Evolutionary conservation across 2,329 filamentous ascomycete species (phyloP).

Genomic region (Monosporascus sp.): DNA sequence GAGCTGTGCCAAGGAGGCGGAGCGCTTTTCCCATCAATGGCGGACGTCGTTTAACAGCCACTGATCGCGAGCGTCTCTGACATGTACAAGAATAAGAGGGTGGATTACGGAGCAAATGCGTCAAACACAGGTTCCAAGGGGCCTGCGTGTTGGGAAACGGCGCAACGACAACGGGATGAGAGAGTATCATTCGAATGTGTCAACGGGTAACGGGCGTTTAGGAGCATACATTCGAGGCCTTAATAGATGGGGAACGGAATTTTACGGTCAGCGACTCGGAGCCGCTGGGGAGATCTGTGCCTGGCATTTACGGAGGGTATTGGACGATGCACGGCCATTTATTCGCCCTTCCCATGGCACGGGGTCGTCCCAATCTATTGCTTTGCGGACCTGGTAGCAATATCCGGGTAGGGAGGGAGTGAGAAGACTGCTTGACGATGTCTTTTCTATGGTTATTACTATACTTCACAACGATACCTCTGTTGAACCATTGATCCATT

Average conservation of each 20-base stretch:
- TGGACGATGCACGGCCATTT: too few relatives aligned
- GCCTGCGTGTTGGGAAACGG: neutral
- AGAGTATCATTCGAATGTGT: neutral
- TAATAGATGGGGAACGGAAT: neutral
- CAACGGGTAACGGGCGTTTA: neutral
- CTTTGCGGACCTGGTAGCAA: too few relatives aligned
- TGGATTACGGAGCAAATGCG: neutral
- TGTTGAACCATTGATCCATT: neutral
- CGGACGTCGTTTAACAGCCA: conserved; percentile 31
- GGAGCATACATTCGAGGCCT: neutral
- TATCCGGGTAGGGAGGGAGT: neutral
- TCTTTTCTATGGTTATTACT: neutral
- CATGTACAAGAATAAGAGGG: neutral
- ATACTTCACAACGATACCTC: neutral
- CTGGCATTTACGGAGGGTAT: too few relatives aligned
- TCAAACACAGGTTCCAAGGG: neutral
- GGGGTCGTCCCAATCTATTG: too few relatives aligned
- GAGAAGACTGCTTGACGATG: neutral
- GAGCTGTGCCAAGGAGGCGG: conserved; percentile 69
- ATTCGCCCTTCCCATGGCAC: too few relatives aligned
- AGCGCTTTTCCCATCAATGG: conserved; percentile 44
- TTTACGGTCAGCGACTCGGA: too few relatives aligned
- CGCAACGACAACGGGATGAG: neutral
- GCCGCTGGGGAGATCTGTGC: too few relatives aligned
- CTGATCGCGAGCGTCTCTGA: neutral